These are phyloP conservation scores for Leccinum broughii DNA, from an alignment of 768 basidiomycete species.

Conservation along the genomic window DNA sequence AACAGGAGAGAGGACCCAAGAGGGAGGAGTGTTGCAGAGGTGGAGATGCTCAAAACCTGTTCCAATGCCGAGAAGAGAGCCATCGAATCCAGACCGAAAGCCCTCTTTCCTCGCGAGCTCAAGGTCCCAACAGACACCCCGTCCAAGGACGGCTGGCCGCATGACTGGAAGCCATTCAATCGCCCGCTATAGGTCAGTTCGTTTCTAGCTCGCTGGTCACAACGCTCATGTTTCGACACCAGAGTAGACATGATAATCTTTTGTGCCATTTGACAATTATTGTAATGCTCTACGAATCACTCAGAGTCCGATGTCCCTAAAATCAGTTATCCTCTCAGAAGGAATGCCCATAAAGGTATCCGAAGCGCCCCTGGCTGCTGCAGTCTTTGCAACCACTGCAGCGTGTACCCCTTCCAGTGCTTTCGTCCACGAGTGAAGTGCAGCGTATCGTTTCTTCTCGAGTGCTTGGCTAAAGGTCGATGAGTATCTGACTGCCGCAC, in stretches of 20 bases:
- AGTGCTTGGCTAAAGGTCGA: constrained; percentile 68
- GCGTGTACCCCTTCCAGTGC: constrained; percentile 76
- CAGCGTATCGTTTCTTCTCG: constrained; percentile 82
- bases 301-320: constrained; percentile 31
- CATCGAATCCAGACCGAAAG: constrained; percentile 74
- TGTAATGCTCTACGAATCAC: constrained; percentile 8
- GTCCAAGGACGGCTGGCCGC: constrained; percentile 77
- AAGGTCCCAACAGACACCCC: constrained; percentile 86
- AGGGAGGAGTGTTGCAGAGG: constrained; percentile 54
- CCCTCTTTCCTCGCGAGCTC: constrained; percentile 86
- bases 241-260: neutral
- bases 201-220: neutral
- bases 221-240: neutral
- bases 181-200: constrained; percentile 41
- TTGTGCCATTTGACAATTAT: neutral
- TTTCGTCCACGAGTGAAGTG: constrained; percentile 79
- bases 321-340: constrained; percentile 33
- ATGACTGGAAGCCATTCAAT: constrained; percentile 76
- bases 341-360: constrained; percentile 37
- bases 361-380: constrained; percentile 35
- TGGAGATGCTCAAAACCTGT: constrained; percentile 58
- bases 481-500: constrained; percentile 3
- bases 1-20: constrained; percentile 78
- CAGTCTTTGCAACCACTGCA: constrained; percentile 73
- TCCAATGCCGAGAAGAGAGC: constrained; percentile 67